phyloP scores from a whole-genome alignment of 805 yeast species.

The Pichia nanzhaoensis region DNA sequence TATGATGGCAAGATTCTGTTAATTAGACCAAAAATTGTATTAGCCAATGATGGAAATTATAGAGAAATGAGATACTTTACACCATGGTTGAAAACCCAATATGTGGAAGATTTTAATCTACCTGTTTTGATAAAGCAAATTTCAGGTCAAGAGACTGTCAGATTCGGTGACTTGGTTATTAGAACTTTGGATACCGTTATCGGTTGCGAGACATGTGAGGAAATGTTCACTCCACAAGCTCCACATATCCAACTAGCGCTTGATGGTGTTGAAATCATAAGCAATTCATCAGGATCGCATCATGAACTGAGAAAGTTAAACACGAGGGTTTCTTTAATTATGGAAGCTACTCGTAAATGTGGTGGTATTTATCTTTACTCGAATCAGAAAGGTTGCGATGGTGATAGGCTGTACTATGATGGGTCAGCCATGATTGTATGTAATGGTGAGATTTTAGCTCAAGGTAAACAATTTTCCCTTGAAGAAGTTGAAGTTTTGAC shows the following conservation, averaged over 20 bases:
- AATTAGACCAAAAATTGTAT: slow-evolving; percentile 86
- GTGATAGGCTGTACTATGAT: slow-evolving; percentile 93
- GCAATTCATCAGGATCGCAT: slow-evolving; percentile 96
- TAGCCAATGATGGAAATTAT: slow-evolving; percentile 97
- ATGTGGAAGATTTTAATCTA: slow-evolving; percentile 63
- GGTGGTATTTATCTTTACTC: slow-evolving; percentile 94
- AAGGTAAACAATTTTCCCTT: slow-evolving; percentile 84
- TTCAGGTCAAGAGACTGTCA: slow-evolving; percentile 51
- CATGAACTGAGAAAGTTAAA: slow-evolving; percentile 90
- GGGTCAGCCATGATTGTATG: slow-evolving; percentile 94
- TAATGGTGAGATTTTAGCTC: slow-evolving; percentile 88
- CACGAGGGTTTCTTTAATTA: slow-evolving; percentile 75
- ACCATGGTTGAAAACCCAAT: slow-evolving; percentile 81
- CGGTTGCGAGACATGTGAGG: slow-evolving; percentile 99
- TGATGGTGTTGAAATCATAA: slow-evolving; percentile 96
- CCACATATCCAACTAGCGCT: slow-evolving; percentile 89
- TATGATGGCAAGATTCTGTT: slow-evolving; percentile 71
- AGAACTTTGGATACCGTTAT: slow-evolving; percentile 79
- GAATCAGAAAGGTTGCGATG: slow-evolving; percentile 97
- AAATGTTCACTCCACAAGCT: slow-evolving; percentile 89
- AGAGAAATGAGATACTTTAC: slow-evolving; percentile 96
- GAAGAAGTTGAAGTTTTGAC: slow-evolving; percentile 89
- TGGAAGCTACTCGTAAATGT: slow-evolving; percentile 90
- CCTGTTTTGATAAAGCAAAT: slow-evolving; percentile 63
- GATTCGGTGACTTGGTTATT: slow-evolving; percentile 87